Conservation (phyloP, 2,329 filamentous ascomycete genomes). For the Neopestalotiopsis sp. region DNA sequence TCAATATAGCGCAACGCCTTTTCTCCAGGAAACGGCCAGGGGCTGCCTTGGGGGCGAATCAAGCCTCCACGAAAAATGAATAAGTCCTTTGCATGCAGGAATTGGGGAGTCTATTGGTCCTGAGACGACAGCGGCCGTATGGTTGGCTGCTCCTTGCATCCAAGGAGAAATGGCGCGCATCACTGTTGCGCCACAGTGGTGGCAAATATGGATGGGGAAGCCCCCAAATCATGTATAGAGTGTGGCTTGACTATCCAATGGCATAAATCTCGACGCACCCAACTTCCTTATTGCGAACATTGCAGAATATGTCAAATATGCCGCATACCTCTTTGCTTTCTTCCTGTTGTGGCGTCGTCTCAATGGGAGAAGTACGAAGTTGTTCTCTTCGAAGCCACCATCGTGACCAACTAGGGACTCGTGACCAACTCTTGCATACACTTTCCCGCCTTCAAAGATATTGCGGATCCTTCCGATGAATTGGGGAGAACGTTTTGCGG, state of each 20-base stretch:
- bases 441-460: not conserved
- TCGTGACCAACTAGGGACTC: not conserved
- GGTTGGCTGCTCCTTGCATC: too few relatives aligned
- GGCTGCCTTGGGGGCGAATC: not conserved
- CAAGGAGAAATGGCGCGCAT: not conserved
- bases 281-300: not conserved
- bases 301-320: not conserved
- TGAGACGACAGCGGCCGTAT: not conserved
- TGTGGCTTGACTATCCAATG: constrained; percentile 12
- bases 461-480: not conserved
- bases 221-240: not conserved
- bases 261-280: not conserved
- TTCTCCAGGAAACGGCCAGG: not conserved
- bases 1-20: not conserved
- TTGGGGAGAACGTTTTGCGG: too few relatives aligned
- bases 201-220: not conserved
- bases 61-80: not conserved
- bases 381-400: not conserved
- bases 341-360: not conserved
- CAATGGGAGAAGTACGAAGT: constrained; percentile 6
- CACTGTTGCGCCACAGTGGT: constrained; percentile 10
- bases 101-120: not conserved
- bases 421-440: not conserved
- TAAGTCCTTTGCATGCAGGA: not conserved
- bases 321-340: not conserved